Evolutionary conservation across 352 stramenopile genomes (phyloP).

Genomic region (Phytophthora idaei): DNA sequence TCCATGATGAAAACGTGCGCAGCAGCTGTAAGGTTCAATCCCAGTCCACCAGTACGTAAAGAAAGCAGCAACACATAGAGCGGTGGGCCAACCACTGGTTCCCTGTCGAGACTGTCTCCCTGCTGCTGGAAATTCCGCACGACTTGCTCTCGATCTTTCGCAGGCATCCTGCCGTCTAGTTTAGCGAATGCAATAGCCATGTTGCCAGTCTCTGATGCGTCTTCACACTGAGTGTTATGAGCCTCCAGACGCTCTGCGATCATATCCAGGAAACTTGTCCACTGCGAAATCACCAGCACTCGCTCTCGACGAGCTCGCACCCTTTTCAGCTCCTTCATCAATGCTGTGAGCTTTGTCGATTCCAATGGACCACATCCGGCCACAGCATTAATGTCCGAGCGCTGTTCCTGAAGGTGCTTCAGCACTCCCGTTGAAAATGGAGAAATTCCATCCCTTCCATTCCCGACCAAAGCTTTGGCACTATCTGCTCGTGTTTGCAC

Average conservation of each 20-base stretch:
- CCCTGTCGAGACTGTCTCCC: slow-evolving; percentile 19
- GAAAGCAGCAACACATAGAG: slow-evolving; percentile 89
- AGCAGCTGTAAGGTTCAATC: slow-evolving; percentile 93
- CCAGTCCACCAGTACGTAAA: slow-evolving; percentile 86
- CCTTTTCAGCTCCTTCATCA: slow-evolving; percentile 57
- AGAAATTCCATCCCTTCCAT: slow-evolving; percentile 29
- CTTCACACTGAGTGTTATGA: slow-evolving; percentile 36
- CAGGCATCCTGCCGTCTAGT: slow-evolving; percentile 66
- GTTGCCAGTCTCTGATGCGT: slow-evolving; percentile 6
- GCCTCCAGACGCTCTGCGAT: slow-evolving; percentile 54
- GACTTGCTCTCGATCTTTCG: slow-evolving; percentile 65
- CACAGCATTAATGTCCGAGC: slow-evolving; percentile 8
- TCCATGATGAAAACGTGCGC: slow-evolving; percentile 95
- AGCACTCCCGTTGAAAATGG: slow-evolving; percentile 46
- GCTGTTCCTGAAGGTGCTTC: slow-evolving; percentile 33
- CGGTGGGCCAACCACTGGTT: slow-evolving; percentile 27
- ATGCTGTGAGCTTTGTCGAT: slow-evolving; percentile 69
- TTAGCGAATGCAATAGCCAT: slow-evolving; percentile 49
- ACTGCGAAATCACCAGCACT: slow-evolving; percentile 89
- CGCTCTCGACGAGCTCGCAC: slow-evolving; percentile 57
- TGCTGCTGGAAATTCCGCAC: slow-evolving; percentile 68
- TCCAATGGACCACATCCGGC: slow-evolving; percentile 20
- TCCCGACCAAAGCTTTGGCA: slow-evolving; percentile 20
- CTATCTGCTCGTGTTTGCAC: slow-evolving; percentile 38
- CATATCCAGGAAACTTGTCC: slow-evolving; percentile 86